These are phyloP conservation scores for Pichia norvegensis DNA, from an alignment of 1,139 yeast genomes.

Conservation along the genomic window DNA sequence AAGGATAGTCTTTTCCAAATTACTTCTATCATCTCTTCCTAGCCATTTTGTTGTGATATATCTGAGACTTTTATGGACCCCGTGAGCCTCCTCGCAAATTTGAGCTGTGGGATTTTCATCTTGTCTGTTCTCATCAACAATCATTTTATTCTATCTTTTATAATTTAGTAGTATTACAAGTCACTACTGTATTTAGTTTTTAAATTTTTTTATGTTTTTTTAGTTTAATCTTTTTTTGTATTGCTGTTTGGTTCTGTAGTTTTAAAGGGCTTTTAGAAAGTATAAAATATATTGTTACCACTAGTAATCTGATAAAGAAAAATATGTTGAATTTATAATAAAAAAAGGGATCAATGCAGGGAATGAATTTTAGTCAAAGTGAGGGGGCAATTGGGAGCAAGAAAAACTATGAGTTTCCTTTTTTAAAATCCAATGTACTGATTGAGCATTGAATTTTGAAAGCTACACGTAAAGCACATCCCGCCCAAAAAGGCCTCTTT, in stretches of 20 bases:
- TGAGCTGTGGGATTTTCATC: not conserved
- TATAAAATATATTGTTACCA: not conserved
- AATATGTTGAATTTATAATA: no score
- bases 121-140: not conserved
- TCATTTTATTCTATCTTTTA: not conserved
- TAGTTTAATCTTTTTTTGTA: not conserved
- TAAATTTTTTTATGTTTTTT: not conserved
- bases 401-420: not conserved
- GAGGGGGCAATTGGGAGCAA: not conserved
- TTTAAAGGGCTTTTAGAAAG: no score
- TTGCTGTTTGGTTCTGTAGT: not conserved
- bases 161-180: no score
- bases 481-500: constrained; percentile 55
- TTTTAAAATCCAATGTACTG: not conserved
- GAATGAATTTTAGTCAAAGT: not conserved
- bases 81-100: not conserved
- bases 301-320: no score
- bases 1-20: not conserved
- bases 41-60: constrained; percentile 12
- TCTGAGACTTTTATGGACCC: constrained; percentile 6
- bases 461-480: constrained; percentile 37
- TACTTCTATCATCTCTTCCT: constrained; percentile 5
- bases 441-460: not conserved
- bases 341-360: not conserved
- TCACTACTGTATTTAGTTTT: no score